Evolutionary conservation across 2,329 filamentous ascomycete genomes (phyloP).

Genomic region (Pseudocercospora cruenta): DNA sequence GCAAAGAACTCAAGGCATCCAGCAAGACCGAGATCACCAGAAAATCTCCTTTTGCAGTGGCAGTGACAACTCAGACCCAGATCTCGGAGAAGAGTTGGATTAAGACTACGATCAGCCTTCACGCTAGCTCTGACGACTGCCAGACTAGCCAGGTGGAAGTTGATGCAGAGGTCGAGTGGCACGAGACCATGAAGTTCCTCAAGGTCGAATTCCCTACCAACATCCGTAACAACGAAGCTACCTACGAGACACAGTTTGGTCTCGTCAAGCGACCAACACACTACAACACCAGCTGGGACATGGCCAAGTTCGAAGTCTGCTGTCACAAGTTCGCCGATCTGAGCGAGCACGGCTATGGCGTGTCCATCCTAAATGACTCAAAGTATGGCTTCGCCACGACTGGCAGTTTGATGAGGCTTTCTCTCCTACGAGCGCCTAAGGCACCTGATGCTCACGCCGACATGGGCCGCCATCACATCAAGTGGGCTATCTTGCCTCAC

Average conservation of each 20-base stretch:
- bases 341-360: conserved; percentile 84
- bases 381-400: conserved; percentile 95
- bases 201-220: conserved; percentile 98
- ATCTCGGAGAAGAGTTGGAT: conserved; percentile 87
- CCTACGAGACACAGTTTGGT: conserved; percentile 93
- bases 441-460: conserved; percentile 92
- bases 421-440: conserved; percentile 83
- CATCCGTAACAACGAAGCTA: conserved; percentile 86
- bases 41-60: conserved; percentile 73
- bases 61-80: conserved; percentile 79
- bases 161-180: conserved; percentile 90
- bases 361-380: conserved; percentile 90
- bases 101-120: conserved; percentile 81
- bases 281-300: conserved; percentile 97
- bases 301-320: conserved; percentile 97
- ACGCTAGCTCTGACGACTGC: conserved; percentile 64
- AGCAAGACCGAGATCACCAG: conserved; percentile 73
- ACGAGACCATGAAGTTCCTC: conserved; percentile 94
- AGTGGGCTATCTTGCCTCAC: conserved; percentile 90
- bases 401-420: conserved; percentile 87
- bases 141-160: conserved; percentile 75
- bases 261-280: conserved; percentile 88
- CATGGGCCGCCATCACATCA: conserved; percentile 81
- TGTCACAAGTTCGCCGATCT: conserved; percentile 93
- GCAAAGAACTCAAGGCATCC: conserved; percentile 69